phyloP scores from a whole-genome alignment of 2,329 filamentous ascomycete genomes.

The Aquanectria penicillioides region DNA sequence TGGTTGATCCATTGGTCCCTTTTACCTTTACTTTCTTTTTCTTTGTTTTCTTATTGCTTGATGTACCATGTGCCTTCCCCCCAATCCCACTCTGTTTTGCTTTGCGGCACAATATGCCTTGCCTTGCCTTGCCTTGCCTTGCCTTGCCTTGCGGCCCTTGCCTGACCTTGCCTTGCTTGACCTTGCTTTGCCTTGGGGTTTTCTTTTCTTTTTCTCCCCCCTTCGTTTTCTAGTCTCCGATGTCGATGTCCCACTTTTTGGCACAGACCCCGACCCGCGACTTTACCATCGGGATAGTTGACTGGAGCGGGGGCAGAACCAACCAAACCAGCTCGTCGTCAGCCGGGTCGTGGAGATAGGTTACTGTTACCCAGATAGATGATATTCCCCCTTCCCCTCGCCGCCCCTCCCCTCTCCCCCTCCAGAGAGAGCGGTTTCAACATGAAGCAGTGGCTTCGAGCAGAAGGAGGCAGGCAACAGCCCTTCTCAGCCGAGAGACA shows the following conservation, averaged over 20 bases:
- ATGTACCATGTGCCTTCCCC: background rate
- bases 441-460: conserved; percentile 8
- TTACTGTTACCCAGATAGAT: too few relatives aligned
- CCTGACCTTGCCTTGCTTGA: background rate
- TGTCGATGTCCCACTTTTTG: conserved; percentile 12
- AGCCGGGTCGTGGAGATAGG: too few relatives aligned
- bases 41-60: background rate
- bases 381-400: background rate
- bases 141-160: background rate
- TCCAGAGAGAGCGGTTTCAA: too few relatives aligned
- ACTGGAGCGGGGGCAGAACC: too few relatives aligned
- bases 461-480: too few relatives aligned
- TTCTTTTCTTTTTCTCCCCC: conserved; percentile 11
- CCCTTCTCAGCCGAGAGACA: conserved; percentile 1
- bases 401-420: too few relatives aligned
- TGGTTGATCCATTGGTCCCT: conserved; percentile 4
- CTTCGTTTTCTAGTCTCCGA: conserved; percentile 15
- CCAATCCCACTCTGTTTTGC: background rate
- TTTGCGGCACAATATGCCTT: too few relatives aligned
- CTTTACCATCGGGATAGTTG: background rate
- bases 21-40: conserved; percentile 18
- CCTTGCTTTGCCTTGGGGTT: background rate
- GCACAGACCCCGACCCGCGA: conserved; percentile 15
- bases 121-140: background rate
- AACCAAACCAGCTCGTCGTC: too few relatives aligned